Evolutionary conservation across 2,329 filamentous ascomycete genomes (phyloP).

Genomic region (Microdochium nivale): DNA sequence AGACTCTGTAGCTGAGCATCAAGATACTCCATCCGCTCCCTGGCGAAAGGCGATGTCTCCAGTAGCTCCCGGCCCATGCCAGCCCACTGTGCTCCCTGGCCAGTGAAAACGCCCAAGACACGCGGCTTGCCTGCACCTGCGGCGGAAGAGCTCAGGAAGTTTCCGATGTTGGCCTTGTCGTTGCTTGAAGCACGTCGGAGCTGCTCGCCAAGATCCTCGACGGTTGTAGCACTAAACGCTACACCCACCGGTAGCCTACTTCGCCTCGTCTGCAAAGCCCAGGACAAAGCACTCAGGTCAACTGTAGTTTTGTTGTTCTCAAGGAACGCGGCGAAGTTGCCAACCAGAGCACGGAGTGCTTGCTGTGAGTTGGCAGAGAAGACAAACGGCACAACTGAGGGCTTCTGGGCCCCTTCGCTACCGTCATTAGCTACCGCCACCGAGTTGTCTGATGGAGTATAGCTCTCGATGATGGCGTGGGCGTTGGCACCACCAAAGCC

Average conservation of each 20-base stretch:
- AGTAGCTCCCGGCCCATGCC: slow-evolving; percentile 15
- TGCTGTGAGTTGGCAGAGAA: slow-evolving; percentile 15
- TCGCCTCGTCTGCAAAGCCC: slow-evolving; percentile 6
- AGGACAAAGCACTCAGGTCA: neutral
- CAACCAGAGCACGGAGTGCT: slow-evolving; percentile 6
- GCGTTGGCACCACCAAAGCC: slow-evolving; percentile 26
- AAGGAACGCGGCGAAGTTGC: slow-evolving; percentile 11
- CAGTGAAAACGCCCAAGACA: slow-evolving; percentile 15
- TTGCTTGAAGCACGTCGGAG: too few relatives aligned
- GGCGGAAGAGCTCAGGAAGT: slow-evolving; percentile 1
- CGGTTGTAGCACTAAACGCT: slow-evolving; percentile 1
- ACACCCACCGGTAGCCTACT: slow-evolving; percentile 13
- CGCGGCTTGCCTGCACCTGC: neutral
- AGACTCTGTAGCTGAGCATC: slow-evolving; percentile 7
- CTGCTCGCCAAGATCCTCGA: too few relatives aligned
- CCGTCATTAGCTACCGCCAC: slow-evolving; percentile 1
- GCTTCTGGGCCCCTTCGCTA: neutral
- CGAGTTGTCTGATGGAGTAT: slow-evolving; percentile 2
- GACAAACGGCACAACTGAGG: slow-evolving; percentile 1
- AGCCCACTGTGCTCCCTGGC: slow-evolving; percentile 19
- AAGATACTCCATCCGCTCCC: slow-evolving; percentile 5
- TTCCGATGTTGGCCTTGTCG: slow-evolving; percentile 6
- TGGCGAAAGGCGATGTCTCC: slow-evolving; percentile 3
- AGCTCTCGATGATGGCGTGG: slow-evolving; percentile 16
- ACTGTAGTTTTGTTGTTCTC: slow-evolving; percentile 3